Conservation (phyloP, 345 rosid genomes). For the Crucihimalaya himalaica region DNA sequence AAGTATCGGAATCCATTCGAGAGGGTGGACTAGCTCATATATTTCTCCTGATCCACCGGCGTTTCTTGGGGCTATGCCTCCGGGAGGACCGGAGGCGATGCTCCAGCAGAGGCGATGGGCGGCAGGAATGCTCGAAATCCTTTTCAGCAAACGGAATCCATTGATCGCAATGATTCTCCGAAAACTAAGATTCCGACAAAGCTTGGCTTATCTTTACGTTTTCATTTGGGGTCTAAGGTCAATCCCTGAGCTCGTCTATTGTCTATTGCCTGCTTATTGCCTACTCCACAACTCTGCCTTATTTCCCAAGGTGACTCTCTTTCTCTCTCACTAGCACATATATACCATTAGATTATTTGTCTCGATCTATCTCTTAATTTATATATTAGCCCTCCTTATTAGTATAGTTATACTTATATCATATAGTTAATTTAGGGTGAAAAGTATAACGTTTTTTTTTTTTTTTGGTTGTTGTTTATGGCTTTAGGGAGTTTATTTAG, state of each 20-base stretch:
- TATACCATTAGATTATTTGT: neutral
- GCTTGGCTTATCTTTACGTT: conserved; percentile 43
- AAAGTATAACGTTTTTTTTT: neutral
- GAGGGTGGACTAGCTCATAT: conserved; percentile 53
- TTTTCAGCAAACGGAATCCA: conserved; percentile 48
- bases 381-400: neutral
- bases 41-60: conserved; percentile 48
- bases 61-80: conserved; percentile 61
- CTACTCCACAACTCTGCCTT: conserved; percentile 58
- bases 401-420: neutral
- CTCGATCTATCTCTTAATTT: neutral
- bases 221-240: conserved; percentile 48
- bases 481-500: conserved; percentile 25
- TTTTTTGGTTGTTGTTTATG: neutral
- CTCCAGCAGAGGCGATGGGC: conserved; percentile 66
- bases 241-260: conserved; percentile 61
- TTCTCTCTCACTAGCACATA: neutral
- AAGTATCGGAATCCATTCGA: conserved; percentile 50
- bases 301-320: conserved; percentile 56
- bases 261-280: conserved; percentile 60
- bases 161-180: conserved; percentile 30
- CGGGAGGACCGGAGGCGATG: conserved; percentile 45
- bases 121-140: conserved; percentile 58
- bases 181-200: conserved; percentile 52
- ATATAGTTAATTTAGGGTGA: neutral